phyloP scores from a whole-genome alignment of 495 filamentous ascomycete species.

The Niebla homalea region DNA sequence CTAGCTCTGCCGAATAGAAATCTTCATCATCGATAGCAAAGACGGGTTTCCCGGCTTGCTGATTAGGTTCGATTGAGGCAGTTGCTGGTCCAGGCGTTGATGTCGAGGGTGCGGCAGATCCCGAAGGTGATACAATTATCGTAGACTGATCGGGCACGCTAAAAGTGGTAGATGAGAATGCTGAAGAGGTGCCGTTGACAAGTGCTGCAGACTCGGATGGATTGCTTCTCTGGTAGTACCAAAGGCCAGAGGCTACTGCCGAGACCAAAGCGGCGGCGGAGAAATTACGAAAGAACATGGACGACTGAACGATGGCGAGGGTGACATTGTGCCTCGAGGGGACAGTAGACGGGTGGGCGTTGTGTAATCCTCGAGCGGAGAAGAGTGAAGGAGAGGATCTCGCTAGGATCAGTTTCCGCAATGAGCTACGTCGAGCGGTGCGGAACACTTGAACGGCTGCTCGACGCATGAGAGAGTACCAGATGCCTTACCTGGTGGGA shows the following conservation, averaged over 20 bases:
- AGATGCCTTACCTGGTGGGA: not conserved
- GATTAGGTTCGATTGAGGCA: conserved; percentile 3
- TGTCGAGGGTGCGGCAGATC: not conserved
- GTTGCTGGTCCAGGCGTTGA: not conserved
- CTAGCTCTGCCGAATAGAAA: conserved; percentile 67
- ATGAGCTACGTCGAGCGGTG: conserved; percentile 43
- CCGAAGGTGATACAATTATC: not conserved
- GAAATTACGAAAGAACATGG: conserved; percentile 54
- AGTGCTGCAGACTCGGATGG: conserved; percentile 15
- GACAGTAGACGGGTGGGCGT: conserved; percentile 25
- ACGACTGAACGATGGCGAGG: conserved; percentile 30
- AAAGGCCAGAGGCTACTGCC: conserved; percentile 51
- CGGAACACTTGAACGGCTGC: conserved; percentile 48
- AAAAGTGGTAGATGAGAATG: conserved; percentile 13
- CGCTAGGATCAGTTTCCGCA: conserved; percentile 37
- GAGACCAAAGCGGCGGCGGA: conserved; percentile 45
- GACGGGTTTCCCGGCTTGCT: conserved; percentile 31
- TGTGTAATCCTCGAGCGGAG: conserved; percentile 33
- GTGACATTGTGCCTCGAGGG: conserved; percentile 26
- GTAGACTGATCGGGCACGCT: conserved; percentile 18
- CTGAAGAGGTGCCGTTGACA: conserved; percentile 13
- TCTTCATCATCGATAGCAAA: conserved; percentile 65
- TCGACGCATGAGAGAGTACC: conserved; percentile 44
- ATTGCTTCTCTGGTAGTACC: conserved; percentile 40
- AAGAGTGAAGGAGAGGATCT: conserved; percentile 27